Evolutionary conservation across 2,329 filamentous ascomycete genomes (phyloP), one percentile per base, ranked within the genome.

Genomic region (Phoma sp.): DNA sequence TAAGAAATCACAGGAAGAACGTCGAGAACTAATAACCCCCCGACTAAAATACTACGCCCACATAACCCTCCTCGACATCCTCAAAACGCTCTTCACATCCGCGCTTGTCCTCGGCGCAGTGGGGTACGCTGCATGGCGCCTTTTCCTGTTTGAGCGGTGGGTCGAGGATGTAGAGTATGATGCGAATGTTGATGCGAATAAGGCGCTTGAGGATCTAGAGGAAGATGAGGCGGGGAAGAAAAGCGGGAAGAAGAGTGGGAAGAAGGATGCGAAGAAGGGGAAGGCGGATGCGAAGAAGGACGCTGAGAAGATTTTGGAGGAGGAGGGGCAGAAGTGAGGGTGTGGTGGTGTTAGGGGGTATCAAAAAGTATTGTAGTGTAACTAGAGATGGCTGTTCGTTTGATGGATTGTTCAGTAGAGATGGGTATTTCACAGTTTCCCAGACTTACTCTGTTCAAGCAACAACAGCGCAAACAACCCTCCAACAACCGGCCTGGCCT

Each of bases 401-500:
- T n/a, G n/a, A n/a, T n/a, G n/a, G n/a, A n/a, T n/a, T n/a, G n/a
- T 25, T 25, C 23, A 25, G 23, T 25, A 5, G 23, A 25, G 23
- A 5, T 25, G 23, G 23, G 9, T 9, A 25, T 9, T 25, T 25
- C 9, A 25, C 23, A 21, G 5, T 18, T 4, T 40, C 2, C 90
- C 90, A 3, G 84, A 86, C 76, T 91, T 96, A 17, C 90, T 90
- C 65, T 88, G 83, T 74, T 91, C 88, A 40, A 96, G 77, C n/a
- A 91, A 88, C 70, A 96, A 78, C 69, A 92, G 91, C 2, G 91
- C 88, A 80, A 95, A 96, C 76, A 95, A 90, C 0, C 89, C 91
- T 12, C 92, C 92, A 17, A 93, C 87, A 4, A 96, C 92, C 1
- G 92, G 92, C 34, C 92, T 79, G 1, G 91, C 91, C 76, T 90